Evolutionary conservation across 768 basidiomycete genomes (phyloP).

Genomic region (Kwoniella botswanensis): DNA sequence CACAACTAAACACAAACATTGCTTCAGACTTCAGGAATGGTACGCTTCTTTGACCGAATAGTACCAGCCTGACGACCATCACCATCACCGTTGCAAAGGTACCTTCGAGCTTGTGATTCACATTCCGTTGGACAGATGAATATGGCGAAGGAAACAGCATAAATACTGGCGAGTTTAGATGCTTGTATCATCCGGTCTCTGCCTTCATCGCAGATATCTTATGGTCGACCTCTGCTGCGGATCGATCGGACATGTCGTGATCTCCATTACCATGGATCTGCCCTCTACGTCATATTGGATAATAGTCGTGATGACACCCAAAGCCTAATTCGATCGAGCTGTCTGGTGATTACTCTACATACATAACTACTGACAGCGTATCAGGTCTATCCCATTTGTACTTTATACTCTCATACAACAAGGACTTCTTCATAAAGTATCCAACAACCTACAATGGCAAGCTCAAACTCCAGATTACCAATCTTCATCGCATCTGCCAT

Average conservation of each 20-base stretch:
- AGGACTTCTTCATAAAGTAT: not conserved
- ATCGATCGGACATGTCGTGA: not conserved
- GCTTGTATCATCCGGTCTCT: too few relatives aligned
- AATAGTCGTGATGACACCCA: not conserved
- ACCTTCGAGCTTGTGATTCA: too few relatives aligned
- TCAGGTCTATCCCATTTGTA: constrained; percentile 2
- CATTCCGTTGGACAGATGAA: too few relatives aligned
- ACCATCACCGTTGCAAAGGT: not conserved
- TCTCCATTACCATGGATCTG: not conserved
- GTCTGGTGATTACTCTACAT: not conserved
- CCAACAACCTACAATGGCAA: constrained; percentile 16
- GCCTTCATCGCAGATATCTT: too few relatives aligned
- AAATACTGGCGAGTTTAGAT: too few relatives aligned
- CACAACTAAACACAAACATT: constrained; percentile 1
- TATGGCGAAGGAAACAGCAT: too few relatives aligned
- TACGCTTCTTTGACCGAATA: not conserved
- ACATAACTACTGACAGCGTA: not conserved
- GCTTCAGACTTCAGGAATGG: not conserved
- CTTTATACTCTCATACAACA: not conserved
- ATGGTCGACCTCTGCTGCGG: not conserved
- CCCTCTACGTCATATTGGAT: not conserved
- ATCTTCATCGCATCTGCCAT: constrained; percentile 26
- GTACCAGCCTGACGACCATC: not conserved
- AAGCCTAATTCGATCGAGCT: not conserved
- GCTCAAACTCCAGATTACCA: constrained; percentile 19